Conservation (phyloP, 1,284 basidiomycete genomes). For the Neonothopanus nambi region DNA sequence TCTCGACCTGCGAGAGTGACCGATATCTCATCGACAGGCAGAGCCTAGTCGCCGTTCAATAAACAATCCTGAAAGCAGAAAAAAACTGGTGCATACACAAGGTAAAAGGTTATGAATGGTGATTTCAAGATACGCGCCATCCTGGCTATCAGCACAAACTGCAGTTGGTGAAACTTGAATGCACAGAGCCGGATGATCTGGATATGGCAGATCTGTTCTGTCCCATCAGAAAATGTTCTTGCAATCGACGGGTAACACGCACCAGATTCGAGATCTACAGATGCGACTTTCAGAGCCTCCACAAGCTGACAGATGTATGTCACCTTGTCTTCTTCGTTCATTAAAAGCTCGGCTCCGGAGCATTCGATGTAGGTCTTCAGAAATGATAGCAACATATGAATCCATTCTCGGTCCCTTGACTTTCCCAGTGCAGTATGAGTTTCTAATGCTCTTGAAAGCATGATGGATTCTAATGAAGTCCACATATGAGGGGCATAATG, state of each 20-base stretch:
- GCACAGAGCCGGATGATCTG: slow-evolving; percentile 67
- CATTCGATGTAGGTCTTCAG: slow-evolving; percentile 65
- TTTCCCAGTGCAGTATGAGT: slow-evolving; percentile 57
- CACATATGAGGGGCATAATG: slow-evolving; percentile 82
- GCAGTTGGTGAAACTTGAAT: slow-evolving; percentile 49
- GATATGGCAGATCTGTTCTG: slow-evolving; percentile 58
- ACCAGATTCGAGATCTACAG: slow-evolving; percentile 61
- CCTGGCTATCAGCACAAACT: slow-evolving; percentile 52
- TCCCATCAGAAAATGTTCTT: neutral
- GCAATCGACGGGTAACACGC: slow-evolving; percentile 7
- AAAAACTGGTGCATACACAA: slow-evolving; percentile 53
- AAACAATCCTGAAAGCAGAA: slow-evolving; percentile 13
- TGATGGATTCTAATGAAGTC: slow-evolving; percentile 74
- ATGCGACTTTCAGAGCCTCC: slow-evolving; percentile 46
- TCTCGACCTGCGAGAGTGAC: slow-evolving; percentile 58
- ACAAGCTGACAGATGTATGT: slow-evolving; percentile 59
- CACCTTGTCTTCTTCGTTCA: slow-evolving; percentile 49
- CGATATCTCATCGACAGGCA: slow-evolving; percentile 52
- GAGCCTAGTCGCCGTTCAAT: slow-evolving; percentile 31
- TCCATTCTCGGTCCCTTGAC: slow-evolving; percentile 71
- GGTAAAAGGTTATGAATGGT: slow-evolving; percentile 66
- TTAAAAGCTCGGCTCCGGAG: slow-evolving; percentile 50
- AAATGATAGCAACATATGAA: slow-evolving; percentile 68
- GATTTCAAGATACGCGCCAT: slow-evolving; percentile 64
- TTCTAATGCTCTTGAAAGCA: slow-evolving; percentile 70